phyloP scores from a whole-genome alignment of 805 yeast species.

The Kodamaea sagamina region DNA sequence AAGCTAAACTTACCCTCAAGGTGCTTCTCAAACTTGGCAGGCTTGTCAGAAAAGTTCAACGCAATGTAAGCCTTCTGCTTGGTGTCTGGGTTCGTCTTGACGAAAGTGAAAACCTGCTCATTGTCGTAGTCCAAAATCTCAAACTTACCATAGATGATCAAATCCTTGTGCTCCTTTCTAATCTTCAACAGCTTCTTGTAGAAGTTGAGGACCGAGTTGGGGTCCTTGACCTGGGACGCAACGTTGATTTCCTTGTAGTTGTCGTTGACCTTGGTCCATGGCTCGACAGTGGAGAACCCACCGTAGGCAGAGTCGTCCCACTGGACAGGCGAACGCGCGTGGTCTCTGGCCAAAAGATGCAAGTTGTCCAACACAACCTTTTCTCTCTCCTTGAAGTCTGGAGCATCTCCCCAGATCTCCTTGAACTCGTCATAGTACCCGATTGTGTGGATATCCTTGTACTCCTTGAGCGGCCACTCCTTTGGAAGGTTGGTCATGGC shows the following conservation, averaged over 20 bases:
- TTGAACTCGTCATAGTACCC: conserved; percentile 41
- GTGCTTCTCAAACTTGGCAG: conserved; percentile 30
- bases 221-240: conserved; percentile 46
- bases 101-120: conserved; percentile 42
- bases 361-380: conserved; percentile 34
- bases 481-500: conserved; percentile 54
- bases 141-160: conserved; percentile 49
- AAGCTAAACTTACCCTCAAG: conserved; percentile 32
- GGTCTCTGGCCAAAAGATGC: conserved; percentile 48
- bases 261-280: conserved; percentile 57
- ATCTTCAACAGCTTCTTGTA: conserved; percentile 45
- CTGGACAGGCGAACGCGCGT: conserved; percentile 59
- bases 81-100: conserved; percentile 35
- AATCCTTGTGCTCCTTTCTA: conserved; percentile 48
- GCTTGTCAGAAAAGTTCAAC: conserved; percentile 44
- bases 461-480: conserved; percentile 50
- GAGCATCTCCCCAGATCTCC: conserved; percentile 26
- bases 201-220: conserved; percentile 47
- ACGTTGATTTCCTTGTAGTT: conserved; percentile 53
- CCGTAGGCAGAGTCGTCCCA: conserved; percentile 48
- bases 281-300: conserved; percentile 50
- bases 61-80: conserved; percentile 34
- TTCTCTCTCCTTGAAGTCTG: conserved; percentile 22
- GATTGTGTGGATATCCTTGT: conserved; percentile 51
- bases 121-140: conserved; percentile 46